A percentile compares a stretch with the other conserved stretches of the same genome.
These are phyloP conservation scores for Chytriomyces sp. DNA, from an alignment of 192 early-diverging fungal genomes.

Conservation along the genomic window DNA sequence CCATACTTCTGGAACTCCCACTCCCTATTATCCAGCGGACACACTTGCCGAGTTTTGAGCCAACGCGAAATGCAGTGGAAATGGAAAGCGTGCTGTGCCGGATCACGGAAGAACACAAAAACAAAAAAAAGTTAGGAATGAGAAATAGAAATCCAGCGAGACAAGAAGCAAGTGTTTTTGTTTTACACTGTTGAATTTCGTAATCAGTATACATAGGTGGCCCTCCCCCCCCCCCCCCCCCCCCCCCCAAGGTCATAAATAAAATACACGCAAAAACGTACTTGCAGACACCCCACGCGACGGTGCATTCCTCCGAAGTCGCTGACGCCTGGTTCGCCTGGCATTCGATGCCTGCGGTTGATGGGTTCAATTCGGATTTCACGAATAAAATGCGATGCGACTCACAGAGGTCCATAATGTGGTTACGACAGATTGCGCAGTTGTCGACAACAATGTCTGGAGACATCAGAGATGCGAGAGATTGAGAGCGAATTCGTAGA, in stretches of 20 bases:
- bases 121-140: neutral
- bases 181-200: too few relatives aligned
- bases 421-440: slow-evolving; percentile 99
- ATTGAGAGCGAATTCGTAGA: neutral
- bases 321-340: slow-evolving; percentile 96
- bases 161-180: too few relatives aligned
- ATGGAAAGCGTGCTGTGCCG: slow-evolving; percentile 92
- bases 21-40: slow-evolving; percentile 97
- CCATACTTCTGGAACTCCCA: slow-evolving; percentile 95
- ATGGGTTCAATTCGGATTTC: neutral
- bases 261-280: slow-evolving; percentile 50
- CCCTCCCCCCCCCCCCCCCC: too few relatives aligned
- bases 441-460: slow-evolving; percentile 96
- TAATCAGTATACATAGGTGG: too few relatives aligned
- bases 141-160: too few relatives aligned
- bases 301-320: slow-evolving; percentile 90
- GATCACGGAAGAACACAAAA: neutral
- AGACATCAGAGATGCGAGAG: neutral
- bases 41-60: slow-evolving; percentile 95
- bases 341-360: slow-evolving; percentile 83
- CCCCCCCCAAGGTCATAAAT: neutral
- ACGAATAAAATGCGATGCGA: neutral
- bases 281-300: slow-evolving; percentile 97
- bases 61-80: slow-evolving; percentile 98
- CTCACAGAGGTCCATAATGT: slow-evolving; percentile 98